A percentile compares a stretch with the other conserved stretches of the same genome.
phyloP scores from a whole-genome alignment of 441 rosid genomes.

The Gossypium aridum region DNA sequence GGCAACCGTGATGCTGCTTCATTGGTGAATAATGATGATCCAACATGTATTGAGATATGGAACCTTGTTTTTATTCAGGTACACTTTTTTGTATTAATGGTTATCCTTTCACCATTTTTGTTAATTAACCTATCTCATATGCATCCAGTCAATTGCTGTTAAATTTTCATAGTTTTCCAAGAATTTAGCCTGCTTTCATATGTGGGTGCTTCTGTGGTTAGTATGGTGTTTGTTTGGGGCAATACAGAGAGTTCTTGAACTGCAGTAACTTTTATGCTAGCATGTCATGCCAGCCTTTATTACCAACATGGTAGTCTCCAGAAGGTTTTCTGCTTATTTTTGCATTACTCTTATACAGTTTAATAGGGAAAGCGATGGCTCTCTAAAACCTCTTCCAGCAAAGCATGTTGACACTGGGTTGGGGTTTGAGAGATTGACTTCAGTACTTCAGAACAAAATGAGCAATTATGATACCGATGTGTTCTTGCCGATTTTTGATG shows the following conservation, averaged over 20 bases:
- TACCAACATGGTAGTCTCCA: background rate
- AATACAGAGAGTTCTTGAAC: background rate
- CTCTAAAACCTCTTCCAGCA: conserved; percentile 81
- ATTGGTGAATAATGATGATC: conserved; percentile 92
- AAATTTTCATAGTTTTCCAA: background rate
- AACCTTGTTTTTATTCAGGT: conserved; percentile 99
- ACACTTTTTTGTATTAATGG: conserved; percentile 3
- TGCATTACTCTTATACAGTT: conserved; percentile 39
- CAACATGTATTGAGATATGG: conserved; percentile 98
- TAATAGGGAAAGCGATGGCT: conserved; percentile 88
- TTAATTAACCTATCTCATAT: background rate
- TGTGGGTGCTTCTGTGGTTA: background rate
- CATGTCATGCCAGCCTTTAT: background rate
- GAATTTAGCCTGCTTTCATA: background rate
- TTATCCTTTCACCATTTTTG: background rate
- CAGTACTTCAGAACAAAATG: conserved; percentile 89
- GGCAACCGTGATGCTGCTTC: conserved; percentile 81
- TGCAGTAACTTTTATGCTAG: background rate
- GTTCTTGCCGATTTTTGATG: conserved; percentile 86
- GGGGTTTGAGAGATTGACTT: conserved; percentile 97
- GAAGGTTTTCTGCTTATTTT: background rate
- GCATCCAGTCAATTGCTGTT: background rate
- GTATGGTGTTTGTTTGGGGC: background rate
- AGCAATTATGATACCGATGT: conserved; percentile 99
- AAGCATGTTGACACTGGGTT: conserved; percentile 98